A percentile compares a stretch with the other conserved stretches of the same genome.
Evolutionary conservation across 2,329 filamentous ascomycete species (phyloP).

Genomic region (Clarireedia sp.): DNA sequence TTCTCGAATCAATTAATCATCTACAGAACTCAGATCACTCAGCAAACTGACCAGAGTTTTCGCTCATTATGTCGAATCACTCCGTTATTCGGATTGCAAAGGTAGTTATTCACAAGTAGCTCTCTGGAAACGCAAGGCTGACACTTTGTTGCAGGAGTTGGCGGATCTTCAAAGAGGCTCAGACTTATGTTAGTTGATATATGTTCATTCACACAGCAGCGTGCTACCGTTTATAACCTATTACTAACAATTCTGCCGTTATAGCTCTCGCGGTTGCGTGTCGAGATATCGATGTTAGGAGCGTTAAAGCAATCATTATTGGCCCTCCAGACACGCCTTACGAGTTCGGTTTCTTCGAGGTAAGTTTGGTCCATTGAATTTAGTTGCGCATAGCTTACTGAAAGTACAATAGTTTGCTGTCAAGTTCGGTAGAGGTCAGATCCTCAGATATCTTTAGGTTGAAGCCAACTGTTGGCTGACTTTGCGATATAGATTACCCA

Average conservation of each 20-base stretch:
- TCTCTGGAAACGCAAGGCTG: slow-evolving; percentile 30
- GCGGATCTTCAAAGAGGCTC: slow-evolving; percentile 74
- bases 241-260: slow-evolving; percentile 5
- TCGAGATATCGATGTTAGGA: slow-evolving; percentile 79
- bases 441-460: neutral
- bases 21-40: neutral
- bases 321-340: slow-evolving; percentile 93
- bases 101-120: slow-evolving; percentile 38
- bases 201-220: neutral
- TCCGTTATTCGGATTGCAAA: slow-evolving; percentile 82
- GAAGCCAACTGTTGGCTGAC: slow-evolving; percentile 8
- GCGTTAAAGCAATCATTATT: slow-evolving; percentile 80
- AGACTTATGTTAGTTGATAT: slow-evolving; percentile 64
- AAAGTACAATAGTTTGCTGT: slow-evolving; percentile 55
- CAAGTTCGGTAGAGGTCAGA: slow-evolving; percentile 64
- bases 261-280: slow-evolving; percentile 80
- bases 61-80: slow-evolving; percentile 63
- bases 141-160: slow-evolving; percentile 56
- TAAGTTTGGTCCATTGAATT: slow-evolving; percentile 33
- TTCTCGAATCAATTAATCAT: neutral
- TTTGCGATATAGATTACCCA: slow-evolving; percentile 62
- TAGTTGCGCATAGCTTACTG: slow-evolving; percentile 19
- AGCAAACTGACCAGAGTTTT: neutral
- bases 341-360: slow-evolving; percentile 96
- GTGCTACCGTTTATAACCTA: slow-evolving; percentile 2